These are phyloP conservation scores for Leishmania amazonensis DNA, from an alignment of 208 protist genomes.

Conservation along the genomic window DNA sequence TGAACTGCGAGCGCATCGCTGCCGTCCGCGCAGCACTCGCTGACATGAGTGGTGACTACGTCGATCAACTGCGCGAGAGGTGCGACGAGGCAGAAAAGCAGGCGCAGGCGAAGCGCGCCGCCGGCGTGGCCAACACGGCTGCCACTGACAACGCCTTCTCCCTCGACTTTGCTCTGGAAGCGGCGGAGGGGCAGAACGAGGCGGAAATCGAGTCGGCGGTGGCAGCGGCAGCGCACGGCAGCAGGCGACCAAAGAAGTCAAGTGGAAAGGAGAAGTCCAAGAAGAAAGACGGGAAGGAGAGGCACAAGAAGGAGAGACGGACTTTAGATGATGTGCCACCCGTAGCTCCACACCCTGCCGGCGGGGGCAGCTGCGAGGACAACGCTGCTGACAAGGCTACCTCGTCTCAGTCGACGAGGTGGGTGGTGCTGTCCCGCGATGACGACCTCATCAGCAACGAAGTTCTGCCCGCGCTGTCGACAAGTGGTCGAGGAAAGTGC, in stretches of 20 bases:
- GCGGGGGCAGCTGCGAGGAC: background rate
- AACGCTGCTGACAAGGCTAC: background rate
- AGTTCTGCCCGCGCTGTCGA: constrained; percentile 12
- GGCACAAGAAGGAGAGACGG: background rate
- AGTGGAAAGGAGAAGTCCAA: constrained; percentile 14
- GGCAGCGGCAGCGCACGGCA: constrained; percentile 5
- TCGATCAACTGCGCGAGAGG: constrained; percentile 36
- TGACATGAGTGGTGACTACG: constrained; percentile 59
- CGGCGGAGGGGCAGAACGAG: constrained; percentile 32
- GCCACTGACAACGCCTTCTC: constrained; percentile 35
- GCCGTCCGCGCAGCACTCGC: constrained; percentile 29
- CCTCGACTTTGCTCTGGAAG: constrained; percentile 50
- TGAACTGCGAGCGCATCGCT: constrained; percentile 52
- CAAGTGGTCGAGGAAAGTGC: constrained; percentile 36
- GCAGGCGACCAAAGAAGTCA: constrained; percentile 11
- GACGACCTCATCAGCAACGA: constrained; percentile 12
- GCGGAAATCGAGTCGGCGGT: constrained; percentile 39
- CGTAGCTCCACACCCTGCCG: background rate
- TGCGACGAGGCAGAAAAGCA: constrained; percentile 34
- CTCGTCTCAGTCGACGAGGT: background rate
- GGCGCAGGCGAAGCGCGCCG: constrained; percentile 22
- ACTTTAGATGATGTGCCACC: constrained; percentile 2
- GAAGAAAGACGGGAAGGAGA: constrained; percentile 20
- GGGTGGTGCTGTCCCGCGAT: constrained; percentile 26
- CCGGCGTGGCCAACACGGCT: background rate